Conservation (phyloP, 2,329 filamentous ascomycete species). For the Blastomyces gilchristii region DNA sequence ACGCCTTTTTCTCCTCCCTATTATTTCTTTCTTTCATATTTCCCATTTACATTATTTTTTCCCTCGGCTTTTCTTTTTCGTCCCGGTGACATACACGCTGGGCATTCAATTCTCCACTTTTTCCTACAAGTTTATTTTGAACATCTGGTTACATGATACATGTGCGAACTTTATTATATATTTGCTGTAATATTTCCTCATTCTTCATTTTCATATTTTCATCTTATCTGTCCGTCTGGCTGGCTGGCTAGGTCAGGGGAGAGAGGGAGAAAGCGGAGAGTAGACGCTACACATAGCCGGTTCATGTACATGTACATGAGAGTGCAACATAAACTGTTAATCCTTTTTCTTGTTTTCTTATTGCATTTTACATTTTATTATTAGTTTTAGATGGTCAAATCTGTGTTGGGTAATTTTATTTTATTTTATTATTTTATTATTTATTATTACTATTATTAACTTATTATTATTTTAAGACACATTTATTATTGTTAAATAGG, state of each 20-base stretch:
- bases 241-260: not conserved
- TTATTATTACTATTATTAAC: too few relatives aligned
- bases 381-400: conserved; percentile 2
- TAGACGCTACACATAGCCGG: not conserved
- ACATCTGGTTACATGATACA: not conserved
- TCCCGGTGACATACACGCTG: not conserved
- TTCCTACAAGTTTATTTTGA: not conserved
- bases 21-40: conserved; percentile 8
- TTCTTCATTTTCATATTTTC: conserved; percentile 14
- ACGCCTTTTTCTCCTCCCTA: not conserved
- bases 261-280: not conserved
- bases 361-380: not conserved
- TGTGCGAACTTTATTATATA: not conserved
- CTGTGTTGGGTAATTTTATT: not conserved
- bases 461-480: not conserved
- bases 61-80: not conserved
- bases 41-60: not conserved
- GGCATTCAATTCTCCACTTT: not conserved
- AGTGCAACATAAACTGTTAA: not conserved
- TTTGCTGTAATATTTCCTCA: not conserved
- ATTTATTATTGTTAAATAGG: not conserved
- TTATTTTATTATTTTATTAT: too few relatives aligned
- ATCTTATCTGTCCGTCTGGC: conserved; percentile 4
- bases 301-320: not conserved
- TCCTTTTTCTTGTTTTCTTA: not conserved